Percentiles rank a stretch among this genome's conserved stretches.
These are phyloP conservation scores for Wickerhamiella azyma DNA, from an alignment of 805 yeast species.

Conservation along the genomic window DNA sequence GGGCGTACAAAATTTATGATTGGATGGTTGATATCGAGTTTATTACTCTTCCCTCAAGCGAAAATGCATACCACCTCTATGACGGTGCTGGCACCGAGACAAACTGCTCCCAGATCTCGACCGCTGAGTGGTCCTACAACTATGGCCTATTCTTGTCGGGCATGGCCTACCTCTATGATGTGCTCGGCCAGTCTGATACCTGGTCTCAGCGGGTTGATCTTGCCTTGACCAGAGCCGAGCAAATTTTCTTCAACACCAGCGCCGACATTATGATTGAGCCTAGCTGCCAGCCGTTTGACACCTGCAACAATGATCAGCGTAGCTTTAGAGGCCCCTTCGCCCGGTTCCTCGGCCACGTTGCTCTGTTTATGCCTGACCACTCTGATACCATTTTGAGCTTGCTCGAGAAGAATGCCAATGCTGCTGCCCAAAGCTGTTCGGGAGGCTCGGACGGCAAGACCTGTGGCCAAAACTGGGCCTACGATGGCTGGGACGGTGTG, in stretches of 20 bases:
- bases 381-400: constrained; percentile 31
- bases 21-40: constrained; percentile 47
- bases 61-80: constrained; percentile 32
- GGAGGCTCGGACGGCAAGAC: constrained; percentile 69
- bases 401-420: constrained; percentile 40
- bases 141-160: constrained; percentile 58
- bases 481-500: constrained; percentile 45
- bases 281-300: constrained; percentile 43
- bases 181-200: not conserved
- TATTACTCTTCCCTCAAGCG: constrained; percentile 22
- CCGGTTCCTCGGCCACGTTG: constrained; percentile 47
- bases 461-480: constrained; percentile 61
- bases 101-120: constrained; percentile 37
- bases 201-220: constrained; percentile 43
- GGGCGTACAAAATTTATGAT: constrained; percentile 56
- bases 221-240: constrained; percentile 32
- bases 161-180: constrained; percentile 18
- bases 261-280: constrained; percentile 46
- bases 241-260: constrained; percentile 32
- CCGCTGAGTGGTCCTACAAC: constrained; percentile 61
- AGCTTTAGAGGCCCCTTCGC: constrained; percentile 56
- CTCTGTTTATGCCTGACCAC: constrained; percentile 43
- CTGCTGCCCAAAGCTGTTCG: constrained; percentile 59
- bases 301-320: constrained; percentile 57
- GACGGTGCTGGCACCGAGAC: constrained; percentile 50